Evolutionary conservation across 2,329 filamentous ascomycete genomes (phyloP), one percentile per base, ranked within the genome.

Genomic region (Talaromyces marneffei): DNA sequence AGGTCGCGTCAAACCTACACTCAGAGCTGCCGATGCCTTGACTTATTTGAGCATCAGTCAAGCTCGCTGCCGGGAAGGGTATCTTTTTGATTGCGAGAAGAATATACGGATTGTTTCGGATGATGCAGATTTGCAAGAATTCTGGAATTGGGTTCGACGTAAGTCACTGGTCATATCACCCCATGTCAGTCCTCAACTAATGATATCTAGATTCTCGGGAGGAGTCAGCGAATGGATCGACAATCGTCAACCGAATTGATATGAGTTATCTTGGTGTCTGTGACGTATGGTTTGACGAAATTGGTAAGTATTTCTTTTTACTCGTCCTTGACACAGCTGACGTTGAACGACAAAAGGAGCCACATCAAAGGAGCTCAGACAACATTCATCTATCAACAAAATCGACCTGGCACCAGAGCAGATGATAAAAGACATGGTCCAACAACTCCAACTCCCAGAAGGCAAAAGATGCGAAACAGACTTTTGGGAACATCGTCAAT

Each of bases 211-310:
- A 73, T 54, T 74, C 78, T 33, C 73, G 72, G 27, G 65, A 64
- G 14, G 71, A 75, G 53, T 77, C 77, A 39, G 66, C 75, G 44
- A 75, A 78, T 33, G 76, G 80, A 33, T 80, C 79, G 7, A 85
- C 87, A 82, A 76, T 84, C 10, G 76, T 80, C 25, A 79, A 82
- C 53, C 77, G 77, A 1, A 71, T 86, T 16, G 85, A 87, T 67
- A 70, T 87, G 57, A 85, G 83, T 66, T 87, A 84, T 67, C 70
- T 87, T 20, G 85, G 85, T 2, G 79, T 88, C 10, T 78, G 78
- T 63, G 80, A 79, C 40, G 78, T 87, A 14, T 87, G 84, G 84
- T 81, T 78, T 54, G 82, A 83, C 65, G 80, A 82, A 48, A 71
- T 86, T 25, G 81, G 82, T 74, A 76, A 55, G 35, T 20, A 5